A percentile compares a stretch with the other conserved stretches of the same genome.
Conservation (phyloP, 139 green algal genomes). For the Edaphochlamys debaryana region DNA sequence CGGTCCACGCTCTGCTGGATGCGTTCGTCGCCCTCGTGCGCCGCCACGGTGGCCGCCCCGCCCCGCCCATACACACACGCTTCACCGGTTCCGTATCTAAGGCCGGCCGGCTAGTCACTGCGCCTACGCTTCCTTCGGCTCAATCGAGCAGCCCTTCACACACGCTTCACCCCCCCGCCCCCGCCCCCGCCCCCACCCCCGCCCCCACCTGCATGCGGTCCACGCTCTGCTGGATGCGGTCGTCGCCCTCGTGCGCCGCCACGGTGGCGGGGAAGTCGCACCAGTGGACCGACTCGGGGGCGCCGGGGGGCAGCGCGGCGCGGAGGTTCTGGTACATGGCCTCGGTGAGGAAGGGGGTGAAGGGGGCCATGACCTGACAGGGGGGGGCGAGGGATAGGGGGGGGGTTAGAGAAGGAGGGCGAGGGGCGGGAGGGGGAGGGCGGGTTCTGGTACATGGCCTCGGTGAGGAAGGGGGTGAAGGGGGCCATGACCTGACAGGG, state of each 20-base stretch:
- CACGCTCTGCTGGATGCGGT: conserved; percentile 84
- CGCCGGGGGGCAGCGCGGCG: conserved; percentile 55
- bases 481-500: too few relatives aligned
- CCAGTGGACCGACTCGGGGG: conserved; percentile 86
- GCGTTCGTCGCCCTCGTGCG: conserved; percentile 55
- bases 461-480: conserved; percentile 89
- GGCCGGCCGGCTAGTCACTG: too few relatives aligned
- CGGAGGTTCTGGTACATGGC: conserved; percentile 98
- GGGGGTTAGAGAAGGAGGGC: background rate
- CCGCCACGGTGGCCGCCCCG: conserved; percentile 24
- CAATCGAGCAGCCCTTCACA: too few relatives aligned
- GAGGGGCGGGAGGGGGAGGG: too few relatives aligned
- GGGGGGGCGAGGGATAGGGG: background rate
- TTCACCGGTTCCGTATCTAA: too few relatives aligned
- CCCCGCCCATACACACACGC: too few relatives aligned
- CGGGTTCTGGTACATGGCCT: conserved; percentile 98
- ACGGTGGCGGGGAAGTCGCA: conserved; percentile 77
- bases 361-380: conserved; percentile 91
- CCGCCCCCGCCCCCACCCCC: background rate
- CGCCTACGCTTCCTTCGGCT: too few relatives aligned
- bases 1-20: conserved; percentile 86
- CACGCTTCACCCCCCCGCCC: too few relatives aligned
- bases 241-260: conserved; percentile 51
- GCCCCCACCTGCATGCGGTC: conserved; percentile 81
- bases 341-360: conserved; percentile 99